phyloP scores from a whole-genome alignment of 2,329 filamentous ascomycete species.

The Aspergillus sergii region DNA sequence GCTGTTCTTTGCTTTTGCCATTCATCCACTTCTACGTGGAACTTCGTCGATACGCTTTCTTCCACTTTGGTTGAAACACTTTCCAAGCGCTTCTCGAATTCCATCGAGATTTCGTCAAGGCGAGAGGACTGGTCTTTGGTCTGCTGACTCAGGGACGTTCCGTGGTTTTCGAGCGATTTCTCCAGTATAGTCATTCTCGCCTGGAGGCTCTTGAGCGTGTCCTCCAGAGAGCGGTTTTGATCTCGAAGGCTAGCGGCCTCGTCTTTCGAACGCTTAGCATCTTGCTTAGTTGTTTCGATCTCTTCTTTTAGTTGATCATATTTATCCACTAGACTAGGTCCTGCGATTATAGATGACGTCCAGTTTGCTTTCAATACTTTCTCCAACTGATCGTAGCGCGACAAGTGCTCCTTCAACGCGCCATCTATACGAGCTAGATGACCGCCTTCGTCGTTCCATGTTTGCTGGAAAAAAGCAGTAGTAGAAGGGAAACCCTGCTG shows the following conservation, averaged over 20 bases:
- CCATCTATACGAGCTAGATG: slow-evolving; percentile 25
- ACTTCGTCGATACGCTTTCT: neutral
- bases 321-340: slow-evolving; percentile 10
- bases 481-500: slow-evolving; percentile 28
- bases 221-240: slow-evolving; percentile 3
- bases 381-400: slow-evolving; percentile 19
- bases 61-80: neutral
- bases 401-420: slow-evolving; percentile 20
- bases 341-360: slow-evolving; percentile 1
- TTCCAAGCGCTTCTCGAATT: slow-evolving; percentile 3
- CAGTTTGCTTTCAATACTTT: slow-evolving; percentile 17
- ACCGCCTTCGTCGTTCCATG: slow-evolving; percentile 21
- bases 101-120: neutral
- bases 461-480: slow-evolving; percentile 22
- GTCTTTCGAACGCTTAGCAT: slow-evolving; percentile 3
- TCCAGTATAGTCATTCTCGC: slow-evolving; percentile 1
- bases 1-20: slow-evolving; percentile 1
- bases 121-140: neutral
- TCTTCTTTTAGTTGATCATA: slow-evolving; percentile 22
- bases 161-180: neutral
- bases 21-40: slow-evolving; percentile 1
- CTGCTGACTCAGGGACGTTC: neutral
- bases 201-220: neutral
- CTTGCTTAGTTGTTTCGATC: slow-evolving; percentile 6
- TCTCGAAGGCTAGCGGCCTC: slow-evolving; percentile 2